A percentile compares a stretch with the other conserved stretches of the same genome.
Conservation (phyloP, 192 early-diverging fungal genomes). For the Kickxella alabastrina region DNA sequence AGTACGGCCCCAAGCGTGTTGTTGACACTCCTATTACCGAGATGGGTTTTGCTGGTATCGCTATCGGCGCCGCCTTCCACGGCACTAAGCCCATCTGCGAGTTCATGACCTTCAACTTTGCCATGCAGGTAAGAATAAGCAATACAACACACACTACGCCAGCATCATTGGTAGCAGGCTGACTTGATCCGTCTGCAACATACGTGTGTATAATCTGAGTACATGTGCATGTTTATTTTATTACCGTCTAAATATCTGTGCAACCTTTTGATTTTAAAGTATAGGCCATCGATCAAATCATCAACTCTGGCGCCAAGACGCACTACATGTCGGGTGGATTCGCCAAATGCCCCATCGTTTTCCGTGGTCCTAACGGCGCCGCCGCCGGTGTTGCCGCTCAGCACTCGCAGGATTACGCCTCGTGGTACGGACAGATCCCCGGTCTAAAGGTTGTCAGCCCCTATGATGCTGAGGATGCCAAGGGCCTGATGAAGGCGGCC, state of each 20-base stretch:
- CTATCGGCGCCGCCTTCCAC: slow-evolving; percentile 88
- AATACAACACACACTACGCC: too few relatives aligned
- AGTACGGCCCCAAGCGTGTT: slow-evolving; percentile 94
- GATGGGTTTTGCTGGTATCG: slow-evolving; percentile 95
- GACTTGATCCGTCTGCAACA: too few relatives aligned
- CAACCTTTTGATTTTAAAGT: too few relatives aligned
- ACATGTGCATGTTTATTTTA: too few relatives aligned
- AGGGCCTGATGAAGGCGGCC: slow-evolving; percentile 96
- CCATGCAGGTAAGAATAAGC: slow-evolving; percentile 78
- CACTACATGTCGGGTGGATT: slow-evolving; percentile 95
- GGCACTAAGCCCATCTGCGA: slow-evolving; percentile 97
- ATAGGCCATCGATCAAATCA: slow-evolving; percentile 92
- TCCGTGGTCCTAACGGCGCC: slow-evolving; percentile 98
- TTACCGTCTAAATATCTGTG: too few relatives aligned
- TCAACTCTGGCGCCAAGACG: slow-evolving; percentile 99
- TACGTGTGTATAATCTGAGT: too few relatives aligned
- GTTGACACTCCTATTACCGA: slow-evolving; percentile 99
- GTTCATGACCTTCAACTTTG: slow-evolving; percentile 99
- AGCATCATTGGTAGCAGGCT: too few relatives aligned
- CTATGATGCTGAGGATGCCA: slow-evolving; percentile 95
- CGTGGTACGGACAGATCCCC: slow-evolving; percentile 97
- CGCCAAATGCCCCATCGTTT: slow-evolving; percentile 88
- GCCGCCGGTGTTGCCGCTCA: slow-evolving; percentile 97
- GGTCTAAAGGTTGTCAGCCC: slow-evolving; percentile 96
- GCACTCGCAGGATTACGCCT: slow-evolving; percentile 98